Conservation (phyloP, 75 land plant species). For the Cupressus sempervirens region DNA sequence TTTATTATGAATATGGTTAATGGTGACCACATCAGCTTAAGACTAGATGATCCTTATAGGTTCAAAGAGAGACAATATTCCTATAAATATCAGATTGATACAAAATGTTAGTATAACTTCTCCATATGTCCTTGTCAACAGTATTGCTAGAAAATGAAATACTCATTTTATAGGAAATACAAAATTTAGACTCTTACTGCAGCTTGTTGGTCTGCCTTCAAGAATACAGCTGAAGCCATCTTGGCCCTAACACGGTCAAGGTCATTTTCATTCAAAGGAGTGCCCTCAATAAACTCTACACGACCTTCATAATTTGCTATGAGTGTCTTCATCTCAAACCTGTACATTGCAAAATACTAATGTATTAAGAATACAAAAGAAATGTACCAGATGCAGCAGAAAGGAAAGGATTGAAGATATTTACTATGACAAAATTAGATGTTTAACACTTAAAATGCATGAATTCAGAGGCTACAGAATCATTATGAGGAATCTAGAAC, state of each 20-base stretch:
- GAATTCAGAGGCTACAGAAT: not conserved
- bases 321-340: conserved; percentile 46
- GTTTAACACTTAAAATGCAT: not conserved
- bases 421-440: not conserved
- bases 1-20: not conserved
- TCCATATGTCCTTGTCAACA: not conserved
- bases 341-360: conserved; percentile 10
- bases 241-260: conserved; percentile 46
- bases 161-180: not conserved
- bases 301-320: conserved; percentile 33
- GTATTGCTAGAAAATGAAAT: not conserved
- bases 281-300: conserved; percentile 12
- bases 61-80: not conserved
- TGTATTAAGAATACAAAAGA: not conserved
- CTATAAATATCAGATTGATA: not conserved
- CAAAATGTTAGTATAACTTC: not conserved
- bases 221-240: conserved; percentile 39
- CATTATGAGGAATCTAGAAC: not conserved
- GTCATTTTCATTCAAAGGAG: conserved; percentile 45
- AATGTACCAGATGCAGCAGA: not conserved
- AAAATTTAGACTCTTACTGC: conserved; percentile 14
- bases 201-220: conserved; percentile 38
- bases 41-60: not conserved
- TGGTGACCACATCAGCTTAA: not conserved
- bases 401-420: not conserved